Conservation (phyloP, 768 basidiomycete genomes). For the Amanita brunnescens region DNA sequence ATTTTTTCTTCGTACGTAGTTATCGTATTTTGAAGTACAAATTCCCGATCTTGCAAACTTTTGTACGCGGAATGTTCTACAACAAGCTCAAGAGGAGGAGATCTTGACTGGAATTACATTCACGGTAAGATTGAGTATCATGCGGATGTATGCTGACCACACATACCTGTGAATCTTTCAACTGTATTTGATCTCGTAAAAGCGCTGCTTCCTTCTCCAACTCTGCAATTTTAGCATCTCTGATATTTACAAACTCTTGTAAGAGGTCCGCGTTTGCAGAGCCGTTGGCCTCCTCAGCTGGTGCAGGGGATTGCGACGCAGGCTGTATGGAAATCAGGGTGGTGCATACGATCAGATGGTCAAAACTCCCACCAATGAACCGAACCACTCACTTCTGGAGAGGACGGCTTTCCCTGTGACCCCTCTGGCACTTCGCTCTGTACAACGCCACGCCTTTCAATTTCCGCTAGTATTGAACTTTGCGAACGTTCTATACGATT, state of each 20-base stretch:
- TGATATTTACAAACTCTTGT: constrained; percentile 32
- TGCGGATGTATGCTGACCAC: neutral
- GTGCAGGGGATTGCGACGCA: constrained; percentile 20
- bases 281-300: constrained; percentile 31
- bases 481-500: constrained; percentile 52
- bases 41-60: constrained; percentile 44
- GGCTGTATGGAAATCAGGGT: constrained; percentile 43
- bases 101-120: constrained; percentile 24
- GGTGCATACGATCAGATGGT: constrained; percentile 29
- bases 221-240: constrained; percentile 38
- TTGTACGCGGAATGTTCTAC: constrained; percentile 45
- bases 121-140: constrained; percentile 1
- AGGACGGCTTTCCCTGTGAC: constrained; percentile 42
- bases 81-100: constrained; percentile 36
- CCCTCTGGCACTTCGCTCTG: constrained; percentile 36
- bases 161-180: constrained; percentile 38
- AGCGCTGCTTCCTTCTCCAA: constrained; percentile 37
- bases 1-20: constrained; percentile 31
- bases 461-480: constrained; percentile 43
- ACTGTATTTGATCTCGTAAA: constrained; percentile 37
- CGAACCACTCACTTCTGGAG: constrained; percentile 68
- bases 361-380: constrained; percentile 58
- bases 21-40: constrained; percentile 34
- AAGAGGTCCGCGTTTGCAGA: constrained; percentile 27
- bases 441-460: constrained; percentile 29